phyloP scores from a whole-genome alignment of 352 stramenopile genomes.

The Phytophthora melonis region DNA sequence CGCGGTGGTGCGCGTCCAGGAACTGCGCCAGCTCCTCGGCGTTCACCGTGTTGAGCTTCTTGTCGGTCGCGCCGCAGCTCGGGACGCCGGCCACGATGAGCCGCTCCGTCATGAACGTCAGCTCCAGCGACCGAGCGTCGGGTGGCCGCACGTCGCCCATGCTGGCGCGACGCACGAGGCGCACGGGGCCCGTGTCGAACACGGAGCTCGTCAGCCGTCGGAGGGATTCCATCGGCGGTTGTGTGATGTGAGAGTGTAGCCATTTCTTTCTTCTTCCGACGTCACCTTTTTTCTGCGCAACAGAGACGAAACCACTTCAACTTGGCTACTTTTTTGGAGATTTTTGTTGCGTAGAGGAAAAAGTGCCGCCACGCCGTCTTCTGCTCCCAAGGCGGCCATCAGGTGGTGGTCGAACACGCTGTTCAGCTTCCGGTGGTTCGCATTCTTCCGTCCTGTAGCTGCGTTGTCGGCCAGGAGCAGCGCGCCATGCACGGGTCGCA shows the following conservation, averaged over 20 bases:
- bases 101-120: slow-evolving; percentile 81
- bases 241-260: slow-evolving; percentile 16
- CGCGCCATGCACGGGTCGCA: slow-evolving; percentile 47
- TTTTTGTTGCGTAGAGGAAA: slow-evolving; percentile 21
- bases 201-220: slow-evolving; percentile 78
- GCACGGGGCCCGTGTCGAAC: slow-evolving; percentile 43
- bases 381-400: slow-evolving; percentile 35
- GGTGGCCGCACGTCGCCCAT: slow-evolving; percentile 34
- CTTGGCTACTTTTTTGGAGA: background rate
- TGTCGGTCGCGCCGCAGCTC: slow-evolving; percentile 62
- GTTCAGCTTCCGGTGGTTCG: slow-evolving; percentile 39
- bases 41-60: slow-evolving; percentile 81
- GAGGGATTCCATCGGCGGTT: slow-evolving; percentile 69
- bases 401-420: slow-evolving; percentile 39
- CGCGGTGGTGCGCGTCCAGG: slow-evolving; percentile 61
- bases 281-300: background rate
- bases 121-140: slow-evolving; percentile 56
- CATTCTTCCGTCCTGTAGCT: slow-evolving; percentile 48
- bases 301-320: background rate
- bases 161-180: slow-evolving; percentile 48
- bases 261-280: background rate
- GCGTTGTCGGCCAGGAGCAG: slow-evolving; percentile 51
- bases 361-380: slow-evolving; percentile 32
- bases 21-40: slow-evolving; percentile 68
- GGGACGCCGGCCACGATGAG: slow-evolving; percentile 73